A percentile compares a stretch with the other conserved stretches of the same genome.
Evolutionary conservation across 805 yeast species (phyloP).

Genomic region (Saturnispora gosingensis): DNA sequence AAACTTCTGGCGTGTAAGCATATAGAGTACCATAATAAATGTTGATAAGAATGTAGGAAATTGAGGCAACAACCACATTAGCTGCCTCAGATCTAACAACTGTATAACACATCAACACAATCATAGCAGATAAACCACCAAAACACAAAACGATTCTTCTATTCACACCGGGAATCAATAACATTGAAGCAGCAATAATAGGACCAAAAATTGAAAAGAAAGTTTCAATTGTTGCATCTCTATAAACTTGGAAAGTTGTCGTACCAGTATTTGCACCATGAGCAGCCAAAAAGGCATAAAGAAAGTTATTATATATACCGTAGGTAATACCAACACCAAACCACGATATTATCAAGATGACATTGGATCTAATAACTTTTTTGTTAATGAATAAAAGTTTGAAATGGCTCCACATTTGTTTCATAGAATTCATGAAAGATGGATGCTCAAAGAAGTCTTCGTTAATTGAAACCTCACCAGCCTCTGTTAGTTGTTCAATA

Average conservation of each 20-base stretch:
- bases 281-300: slow-evolving; percentile 41
- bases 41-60: slow-evolving; percentile 39
- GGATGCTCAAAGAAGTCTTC: slow-evolving; percentile 18
- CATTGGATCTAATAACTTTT: slow-evolving; percentile 35
- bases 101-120: slow-evolving; percentile 53
- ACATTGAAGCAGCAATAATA: slow-evolving; percentile 36
- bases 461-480: slow-evolving; percentile 31
- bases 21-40: slow-evolving; percentile 51
- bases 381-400: slow-evolving; percentile 38
- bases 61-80: slow-evolving; percentile 42
- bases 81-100: slow-evolving; percentile 46
- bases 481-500: slow-evolving; percentile 34
- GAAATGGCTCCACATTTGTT: slow-evolving; percentile 30
- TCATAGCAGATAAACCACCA: slow-evolving; percentile 47
- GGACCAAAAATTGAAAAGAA: slow-evolving; percentile 46
- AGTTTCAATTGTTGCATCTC: slow-evolving; percentile 41
- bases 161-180: slow-evolving; percentile 32
- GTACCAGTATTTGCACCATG: slow-evolving; percentile 41
- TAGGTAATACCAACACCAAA: slow-evolving; percentile 49
- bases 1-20: slow-evolving; percentile 59
- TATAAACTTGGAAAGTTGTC: slow-evolving; percentile 32
- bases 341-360: slow-evolving; percentile 45
- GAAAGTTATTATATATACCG: slow-evolving; percentile 45
- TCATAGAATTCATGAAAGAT: slow-evolving; percentile 14
- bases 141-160: slow-evolving; percentile 48